These are phyloP conservation scores for Jacaranda mimosifolia DNA, from an alignment of 257 asterid genomes.

Conservation along the genomic window DNA sequence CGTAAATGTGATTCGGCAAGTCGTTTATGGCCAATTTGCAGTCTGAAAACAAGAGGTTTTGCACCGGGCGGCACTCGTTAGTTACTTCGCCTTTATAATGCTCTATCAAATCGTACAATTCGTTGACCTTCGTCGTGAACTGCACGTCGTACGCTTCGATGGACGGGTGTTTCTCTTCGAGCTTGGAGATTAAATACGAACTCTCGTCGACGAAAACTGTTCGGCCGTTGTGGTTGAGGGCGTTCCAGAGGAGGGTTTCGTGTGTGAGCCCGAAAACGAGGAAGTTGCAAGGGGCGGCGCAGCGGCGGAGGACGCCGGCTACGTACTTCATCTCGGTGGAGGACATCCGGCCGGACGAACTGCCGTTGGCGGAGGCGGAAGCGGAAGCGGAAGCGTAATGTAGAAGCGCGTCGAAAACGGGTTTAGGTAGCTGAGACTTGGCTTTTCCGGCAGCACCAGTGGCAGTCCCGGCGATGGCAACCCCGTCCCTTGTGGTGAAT, in stretches of 20 bases:
- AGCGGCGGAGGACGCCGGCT: constrained; percentile 67
- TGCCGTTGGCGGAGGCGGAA: constrained; percentile 59
- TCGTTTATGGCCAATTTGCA: constrained; percentile 82
- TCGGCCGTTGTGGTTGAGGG: constrained; percentile 78
- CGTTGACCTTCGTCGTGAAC: constrained; percentile 69
- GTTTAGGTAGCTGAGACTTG: constrained; percentile 47
- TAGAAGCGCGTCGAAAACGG: constrained; percentile 68
- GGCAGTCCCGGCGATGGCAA: constrained; percentile 30
- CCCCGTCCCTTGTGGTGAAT: constrained; percentile 56
- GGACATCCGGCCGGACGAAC: constrained; percentile 56
- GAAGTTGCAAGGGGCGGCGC: constrained; percentile 70
- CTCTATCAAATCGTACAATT: constrained; percentile 61
- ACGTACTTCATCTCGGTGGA: constrained; percentile 56
- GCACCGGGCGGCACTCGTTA: constrained; percentile 73
- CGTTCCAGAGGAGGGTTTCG: constrained; percentile 81
- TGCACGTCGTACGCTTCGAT: constrained; percentile 86
- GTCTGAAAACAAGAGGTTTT: constrained; percentile 84
- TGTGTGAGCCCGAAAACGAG: constrained; percentile 85
- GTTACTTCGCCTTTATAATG: constrained; percentile 52
- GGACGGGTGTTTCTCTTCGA: constrained; percentile 63
- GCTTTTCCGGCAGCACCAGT: constrained; percentile 14
- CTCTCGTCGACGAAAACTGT: constrained; percentile 80
- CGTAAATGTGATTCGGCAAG: constrained; percentile 86
- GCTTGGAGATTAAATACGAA: constrained; percentile 54
- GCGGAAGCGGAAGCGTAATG: constrained; percentile 81